Base-by-base conservation (phyloP, 306 rosid genomes). In the Herpetospermum pedunculosum region DNA sequence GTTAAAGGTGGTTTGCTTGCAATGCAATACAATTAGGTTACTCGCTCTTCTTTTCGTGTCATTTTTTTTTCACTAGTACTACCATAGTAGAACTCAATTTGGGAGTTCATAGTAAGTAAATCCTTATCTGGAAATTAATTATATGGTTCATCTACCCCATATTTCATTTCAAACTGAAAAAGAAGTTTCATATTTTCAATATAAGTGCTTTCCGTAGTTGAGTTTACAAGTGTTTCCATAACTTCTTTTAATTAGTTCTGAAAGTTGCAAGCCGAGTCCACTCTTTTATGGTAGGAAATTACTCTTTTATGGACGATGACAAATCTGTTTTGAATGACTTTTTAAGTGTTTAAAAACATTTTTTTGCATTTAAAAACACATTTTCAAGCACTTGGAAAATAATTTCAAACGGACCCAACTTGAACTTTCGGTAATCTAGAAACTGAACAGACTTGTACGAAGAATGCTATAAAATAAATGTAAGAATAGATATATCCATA, bases 41-140 rank as follows among this genome's bases (percentile, higher is more conserved):
- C 82, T 83, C 76, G 81, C 82, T 80, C 82, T 80, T 83, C 81
- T 86, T 80, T 82, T 74, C 72, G 52, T 40, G 70, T 35, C 71
- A 68, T 48, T 53, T 54, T 28, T 28, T 23, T 74, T 52, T 77
- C 83, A 79, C 83, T 43, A 68, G 53, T 83, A 80, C 79, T 81
- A 80, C 73, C 30, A 60, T 74, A 68, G 67, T 70, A 84, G 73
- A 63, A 75, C 83, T 86, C 76, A 68, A 78, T 84, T 77, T 83
- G 87, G 87, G 88, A 77, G 92, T 84, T 88, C 84, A 78, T 82
- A 85, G 85, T 85, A 84, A 85, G 85, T 85, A 84, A 88, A 82
- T 84, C 80, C 77, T 64, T 62, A 62, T 32, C 73, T 59, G 72
- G 75, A 84, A 88, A 79, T 75, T 80, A 80, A 78, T 81, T 84